phyloP scores from a whole-genome alignment of 2,329 filamentous ascomycete genomes.

The Calonectria fujianensis region DNA sequence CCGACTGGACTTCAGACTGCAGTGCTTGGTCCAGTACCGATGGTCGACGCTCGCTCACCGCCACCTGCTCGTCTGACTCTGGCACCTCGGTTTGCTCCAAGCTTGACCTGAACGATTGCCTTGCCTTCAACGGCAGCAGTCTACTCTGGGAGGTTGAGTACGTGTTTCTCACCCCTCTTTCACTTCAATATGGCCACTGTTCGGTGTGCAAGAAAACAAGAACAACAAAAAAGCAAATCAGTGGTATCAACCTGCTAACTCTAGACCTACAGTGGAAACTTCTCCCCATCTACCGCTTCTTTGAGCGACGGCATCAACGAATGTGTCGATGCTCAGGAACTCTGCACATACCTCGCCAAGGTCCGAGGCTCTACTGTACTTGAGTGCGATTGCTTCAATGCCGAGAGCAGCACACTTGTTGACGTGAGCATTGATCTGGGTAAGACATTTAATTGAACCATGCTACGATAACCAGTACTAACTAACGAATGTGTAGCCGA shows the following conservation, averaged over 20 bases:
- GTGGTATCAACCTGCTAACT: neutral
- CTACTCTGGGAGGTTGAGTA: constrained; percentile 31
- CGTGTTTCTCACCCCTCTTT: neutral
- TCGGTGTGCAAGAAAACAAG: too few relatives aligned
- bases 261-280: constrained; percentile 12
- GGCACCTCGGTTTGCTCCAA: constrained; percentile 14
- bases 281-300: constrained; percentile 21
- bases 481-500: constrained; percentile 20
- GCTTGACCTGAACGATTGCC: constrained; percentile 29
- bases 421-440: constrained; percentile 23
- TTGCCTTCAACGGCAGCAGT: constrained; percentile 21
- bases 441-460: neutral
- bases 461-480: neutral
- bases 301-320: constrained; percentile 26
- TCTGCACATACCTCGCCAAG: constrained; percentile 29
- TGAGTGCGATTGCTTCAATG: constrained; percentile 26
- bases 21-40: constrained; percentile 21
- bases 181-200: too few relatives aligned
- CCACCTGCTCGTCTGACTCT: constrained; percentile 21
- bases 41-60: constrained; percentile 19
- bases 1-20: constrained; percentile 21
- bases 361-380: constrained; percentile 14
- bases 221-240: too few relatives aligned
- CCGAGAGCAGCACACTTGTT: constrained; percentile 16
- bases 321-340: constrained; percentile 31